A percentile compares a stretch with the other conserved stretches of the same genome.
These are phyloP conservation scores for Meripilus lineatus DNA, from an alignment of 1,284 basidiomycete genomes.

Conservation along the genomic window DNA sequence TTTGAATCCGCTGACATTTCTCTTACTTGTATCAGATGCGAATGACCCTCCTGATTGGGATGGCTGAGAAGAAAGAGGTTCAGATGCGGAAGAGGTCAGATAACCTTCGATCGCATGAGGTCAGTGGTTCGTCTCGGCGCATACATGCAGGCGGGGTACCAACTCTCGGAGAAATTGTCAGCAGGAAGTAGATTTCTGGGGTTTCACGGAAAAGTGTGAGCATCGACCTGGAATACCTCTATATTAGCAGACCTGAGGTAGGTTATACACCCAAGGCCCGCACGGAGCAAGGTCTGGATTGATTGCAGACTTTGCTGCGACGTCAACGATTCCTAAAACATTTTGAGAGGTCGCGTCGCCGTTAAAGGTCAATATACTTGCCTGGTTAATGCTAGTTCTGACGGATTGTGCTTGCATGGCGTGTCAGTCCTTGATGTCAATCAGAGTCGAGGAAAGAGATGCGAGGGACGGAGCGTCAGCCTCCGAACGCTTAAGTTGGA, in stretches of 20 bases:
- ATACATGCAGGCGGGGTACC: no score
- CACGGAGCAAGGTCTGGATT: constrained; percentile 64
- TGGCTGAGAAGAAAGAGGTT: constrained; percentile 32
- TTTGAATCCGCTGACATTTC: constrained; percentile 50
- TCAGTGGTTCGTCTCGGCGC: constrained; percentile 6
- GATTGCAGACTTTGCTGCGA: constrained; percentile 59
- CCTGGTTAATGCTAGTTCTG: constrained; percentile 23
- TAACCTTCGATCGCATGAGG: constrained; percentile 35
- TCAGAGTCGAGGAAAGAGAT: no score
- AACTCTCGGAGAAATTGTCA: constrained; percentile 76
- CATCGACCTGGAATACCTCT: no score
- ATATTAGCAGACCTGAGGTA: constrained; percentile 56
- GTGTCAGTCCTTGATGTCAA: constrained; percentile 1
- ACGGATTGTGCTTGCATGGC: constrained; percentile 29
- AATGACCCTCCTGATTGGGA: constrained; percentile 31
- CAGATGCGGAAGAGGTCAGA: constrained; percentile 46
- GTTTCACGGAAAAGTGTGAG: no score
- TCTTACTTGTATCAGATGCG: constrained; percentile 23
- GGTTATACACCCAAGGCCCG: constrained; percentile 73
- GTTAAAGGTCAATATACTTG: constrained; percentile 4
- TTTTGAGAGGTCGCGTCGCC: not conserved
- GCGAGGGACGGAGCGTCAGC: constrained; percentile 1
- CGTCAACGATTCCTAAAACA: constrained; percentile 41
- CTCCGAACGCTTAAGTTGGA: no score
- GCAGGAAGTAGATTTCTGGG: constrained; percentile 67